Evolutionary conservation across 2,329 filamentous ascomycete species (phyloP).

Genomic region (Phialocephala subalpina): DNA sequence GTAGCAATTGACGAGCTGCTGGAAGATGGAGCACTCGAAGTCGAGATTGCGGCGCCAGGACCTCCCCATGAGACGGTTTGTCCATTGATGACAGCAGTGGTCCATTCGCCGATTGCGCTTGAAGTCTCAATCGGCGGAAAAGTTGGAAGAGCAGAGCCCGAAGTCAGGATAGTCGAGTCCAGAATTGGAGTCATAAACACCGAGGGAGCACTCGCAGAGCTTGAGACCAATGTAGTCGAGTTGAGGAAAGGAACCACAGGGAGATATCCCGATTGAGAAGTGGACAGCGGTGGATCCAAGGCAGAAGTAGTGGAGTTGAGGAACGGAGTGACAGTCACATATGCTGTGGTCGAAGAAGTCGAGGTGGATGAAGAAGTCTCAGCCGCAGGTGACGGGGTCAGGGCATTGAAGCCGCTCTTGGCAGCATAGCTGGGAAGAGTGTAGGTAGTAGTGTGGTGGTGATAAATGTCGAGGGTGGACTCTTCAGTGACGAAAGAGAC

Average conservation of each 20-base stretch:
- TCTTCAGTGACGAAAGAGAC: slow-evolving; percentile 20
- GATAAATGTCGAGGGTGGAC: slow-evolving; percentile 28
- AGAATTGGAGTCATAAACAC: not conserved
- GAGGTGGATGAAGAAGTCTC: not conserved
- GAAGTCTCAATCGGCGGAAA: slow-evolving; percentile 7
- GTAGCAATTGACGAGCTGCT: not conserved
- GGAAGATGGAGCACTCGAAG: not conserved
- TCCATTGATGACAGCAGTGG: slow-evolving; percentile 13
- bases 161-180: not conserved
- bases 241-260: not conserved
- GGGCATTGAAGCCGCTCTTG: slow-evolving; percentile 28
- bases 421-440: slow-evolving; percentile 24
- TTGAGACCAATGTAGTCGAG: not conserved
- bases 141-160: not conserved
- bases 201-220: not conserved
- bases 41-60: not conserved
- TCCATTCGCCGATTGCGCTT: slow-evolving; percentile 9
- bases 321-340: not conserved
- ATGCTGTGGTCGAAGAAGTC: not conserved
- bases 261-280: not conserved
- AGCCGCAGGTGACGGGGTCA: not conserved
- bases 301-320: not conserved
- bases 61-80: slow-evolving; percentile 22
- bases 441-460: slow-evolving; percentile 3
- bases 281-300: not conserved